Evolutionary conservation across 2,329 filamentous ascomycete species (phyloP).

Genomic region (Venturia pyrina): DNA sequence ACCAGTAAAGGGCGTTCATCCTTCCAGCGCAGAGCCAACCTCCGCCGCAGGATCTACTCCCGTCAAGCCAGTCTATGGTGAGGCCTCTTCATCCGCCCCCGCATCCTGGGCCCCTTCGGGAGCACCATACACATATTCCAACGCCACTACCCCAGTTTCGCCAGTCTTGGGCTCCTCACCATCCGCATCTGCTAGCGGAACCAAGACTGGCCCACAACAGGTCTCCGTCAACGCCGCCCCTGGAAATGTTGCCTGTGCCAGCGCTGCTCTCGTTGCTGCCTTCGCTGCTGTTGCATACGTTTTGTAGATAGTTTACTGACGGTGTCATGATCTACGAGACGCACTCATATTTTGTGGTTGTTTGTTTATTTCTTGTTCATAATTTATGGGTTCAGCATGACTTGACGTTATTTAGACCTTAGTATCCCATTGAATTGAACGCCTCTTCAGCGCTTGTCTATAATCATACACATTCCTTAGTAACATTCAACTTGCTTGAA

Average conservation of each 20-base stretch:
- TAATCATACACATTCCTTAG: not conserved
- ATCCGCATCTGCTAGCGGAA: constrained; percentile 13
- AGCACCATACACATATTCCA: constrained; percentile 2
- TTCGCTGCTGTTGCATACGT: constrained; percentile 10
- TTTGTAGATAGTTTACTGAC: constrained; percentile 26
- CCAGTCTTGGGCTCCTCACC: not conserved
- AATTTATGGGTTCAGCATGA: not conserved
- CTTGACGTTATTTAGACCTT: not conserved
- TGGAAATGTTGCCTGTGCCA: constrained; percentile 39
- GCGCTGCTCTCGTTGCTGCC: constrained; percentile 27
- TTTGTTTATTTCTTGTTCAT: not conserved
- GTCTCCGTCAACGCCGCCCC: constrained; percentile 41
- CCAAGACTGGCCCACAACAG: constrained; percentile 16
- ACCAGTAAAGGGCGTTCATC: not conserved
- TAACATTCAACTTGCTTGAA: not conserved
- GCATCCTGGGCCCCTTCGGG: not conserved
- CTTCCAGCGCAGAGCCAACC: not conserved
- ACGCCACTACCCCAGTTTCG: not conserved
- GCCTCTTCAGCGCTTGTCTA: not conserved
- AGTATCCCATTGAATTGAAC: not conserved
- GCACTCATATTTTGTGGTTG: not conserved
- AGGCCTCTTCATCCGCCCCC: not conserved
- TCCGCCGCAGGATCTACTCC: not conserved
- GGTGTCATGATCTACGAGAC: not conserved
- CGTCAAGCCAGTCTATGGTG: not conserved